Conservation (phyloP, 2,329 filamentous ascomycete genomes). For the Penicillium sp. region DNA sequence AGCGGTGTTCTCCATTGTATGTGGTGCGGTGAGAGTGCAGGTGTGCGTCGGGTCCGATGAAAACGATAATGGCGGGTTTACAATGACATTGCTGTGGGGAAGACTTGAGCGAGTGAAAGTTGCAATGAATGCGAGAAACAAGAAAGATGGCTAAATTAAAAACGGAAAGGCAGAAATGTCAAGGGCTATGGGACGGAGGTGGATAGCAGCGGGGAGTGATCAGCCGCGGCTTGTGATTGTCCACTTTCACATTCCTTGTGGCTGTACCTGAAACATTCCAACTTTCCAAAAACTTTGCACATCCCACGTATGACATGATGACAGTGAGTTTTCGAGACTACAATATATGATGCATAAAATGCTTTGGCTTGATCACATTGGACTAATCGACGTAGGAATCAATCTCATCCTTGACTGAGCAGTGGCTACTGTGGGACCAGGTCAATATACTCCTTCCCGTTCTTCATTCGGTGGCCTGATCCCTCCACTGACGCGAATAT, state of each 20-base stretch:
- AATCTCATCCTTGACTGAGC: slow-evolving; percentile 46
- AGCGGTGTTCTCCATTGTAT: slow-evolving; percentile 22
- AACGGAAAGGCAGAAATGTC: slow-evolving; percentile 10
- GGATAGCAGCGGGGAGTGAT: slow-evolving; percentile 26
- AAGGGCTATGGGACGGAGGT: slow-evolving; percentile 15
- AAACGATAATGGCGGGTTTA: neutral
- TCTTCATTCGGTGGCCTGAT: slow-evolving; percentile 16
- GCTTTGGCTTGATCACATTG: neutral
- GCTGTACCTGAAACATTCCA: slow-evolving; percentile 1
- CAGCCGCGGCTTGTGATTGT: slow-evolving; percentile 13
- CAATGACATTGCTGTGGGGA: neutral
- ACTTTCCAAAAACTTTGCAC: neutral
- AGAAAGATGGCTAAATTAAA: neutral
- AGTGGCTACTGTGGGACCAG: slow-evolving; percentile 60
- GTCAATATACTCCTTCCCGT: slow-evolving; percentile 26
- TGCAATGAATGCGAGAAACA: neutral
- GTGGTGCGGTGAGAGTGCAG: slow-evolving; percentile 6
- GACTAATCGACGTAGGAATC: slow-evolving; percentile 31
- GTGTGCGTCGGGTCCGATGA: neutral
- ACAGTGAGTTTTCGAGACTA: slow-evolving; percentile 18
- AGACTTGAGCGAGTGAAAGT: neutral
- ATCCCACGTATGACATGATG: slow-evolving; percentile 23
- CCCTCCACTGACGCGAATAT: slow-evolving; percentile 11
- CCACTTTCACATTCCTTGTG: slow-evolving; percentile 1
- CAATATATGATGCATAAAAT: neutral